Evolutionary conservation across 2,329 filamentous ascomycete genomes (phyloP).

Genomic region (Didymellaceae sp.): DNA sequence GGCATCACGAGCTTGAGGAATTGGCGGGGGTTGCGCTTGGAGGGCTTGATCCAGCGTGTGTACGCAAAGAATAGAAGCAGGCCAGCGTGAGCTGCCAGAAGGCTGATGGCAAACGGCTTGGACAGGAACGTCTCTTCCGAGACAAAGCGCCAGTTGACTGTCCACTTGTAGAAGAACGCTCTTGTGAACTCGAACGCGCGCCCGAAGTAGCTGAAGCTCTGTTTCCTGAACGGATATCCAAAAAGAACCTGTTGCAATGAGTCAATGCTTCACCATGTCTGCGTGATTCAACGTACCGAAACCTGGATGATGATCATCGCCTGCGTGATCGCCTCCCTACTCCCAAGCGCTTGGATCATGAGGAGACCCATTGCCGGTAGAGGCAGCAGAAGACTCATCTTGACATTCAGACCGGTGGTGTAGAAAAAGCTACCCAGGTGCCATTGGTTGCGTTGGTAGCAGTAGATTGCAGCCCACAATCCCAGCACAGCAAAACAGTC

Average conservation of each 20-base stretch:
- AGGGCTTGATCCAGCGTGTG: slow-evolving; percentile 75
- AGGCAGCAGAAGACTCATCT: slow-evolving; percentile 88
- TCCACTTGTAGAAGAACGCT: slow-evolving; percentile 96
- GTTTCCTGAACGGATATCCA: slow-evolving; percentile 71
- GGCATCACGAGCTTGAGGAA: slow-evolving; percentile 59
- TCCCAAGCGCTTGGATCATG: slow-evolving; percentile 75
- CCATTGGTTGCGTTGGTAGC: slow-evolving; percentile 78
- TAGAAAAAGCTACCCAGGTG: slow-evolving; percentile 74
- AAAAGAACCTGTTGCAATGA: slow-evolving; percentile 55
- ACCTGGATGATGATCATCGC: slow-evolving; percentile 75
- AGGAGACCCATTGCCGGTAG: slow-evolving; percentile 81
- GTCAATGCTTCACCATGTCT: slow-evolving; percentile 4
- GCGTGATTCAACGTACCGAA: slow-evolving; percentile 63
- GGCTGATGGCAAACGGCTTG: slow-evolving; percentile 68
- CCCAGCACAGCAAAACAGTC: slow-evolving; percentile 88
- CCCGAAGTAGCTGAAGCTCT: slow-evolving; percentile 74
- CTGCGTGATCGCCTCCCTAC: slow-evolving; percentile 69
- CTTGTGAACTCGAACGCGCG: slow-evolving; percentile 90
- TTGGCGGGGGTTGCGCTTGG: slow-evolving; percentile 62
- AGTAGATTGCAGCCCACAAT: slow-evolving; percentile 80
- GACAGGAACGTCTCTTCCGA: slow-evolving; percentile 81
- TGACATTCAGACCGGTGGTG: slow-evolving; percentile 83
- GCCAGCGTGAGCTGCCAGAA: slow-evolving; percentile 70
- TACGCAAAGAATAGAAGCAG: slow-evolving; percentile 72
- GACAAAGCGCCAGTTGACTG: slow-evolving; percentile 98